These are phyloP conservation scores for Penicillium mononematosum DNA, from an alignment of 495 filamentous ascomycete species.

Conservation along the genomic window DNA sequence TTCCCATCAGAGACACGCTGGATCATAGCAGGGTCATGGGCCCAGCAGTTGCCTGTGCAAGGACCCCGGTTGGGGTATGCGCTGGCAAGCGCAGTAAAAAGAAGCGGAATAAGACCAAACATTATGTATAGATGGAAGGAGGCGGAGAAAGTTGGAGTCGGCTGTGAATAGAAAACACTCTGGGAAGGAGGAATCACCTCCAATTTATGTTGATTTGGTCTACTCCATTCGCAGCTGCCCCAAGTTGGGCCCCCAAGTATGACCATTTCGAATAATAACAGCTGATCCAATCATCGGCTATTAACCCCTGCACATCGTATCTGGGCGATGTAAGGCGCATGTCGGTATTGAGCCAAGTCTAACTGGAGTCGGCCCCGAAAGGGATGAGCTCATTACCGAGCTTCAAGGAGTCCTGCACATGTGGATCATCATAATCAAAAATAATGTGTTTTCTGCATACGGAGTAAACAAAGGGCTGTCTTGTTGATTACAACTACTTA, in stretches of 20 bases:
- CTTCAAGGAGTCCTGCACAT: conserved; percentile 5
- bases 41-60: conserved; percentile 59
- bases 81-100: conserved; percentile 30
- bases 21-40: conserved; percentile 65
- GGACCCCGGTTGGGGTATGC: conserved; percentile 53
- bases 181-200: conserved; percentile 11
- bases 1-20: conserved; percentile 61
- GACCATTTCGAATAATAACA: conserved; percentile 6
- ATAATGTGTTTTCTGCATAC: conserved; percentile 1
- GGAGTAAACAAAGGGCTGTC: conserved; percentile 14
- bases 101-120: conserved; percentile 23
- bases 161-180: conserved; percentile 7
- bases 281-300: conserved; percentile 23
- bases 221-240: conserved; percentile 3
- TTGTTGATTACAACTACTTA: neutral
- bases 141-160: neutral
- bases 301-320: conserved; percentile 16
- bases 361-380: conserved; percentile 1
- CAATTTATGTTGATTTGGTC: conserved; percentile 27
- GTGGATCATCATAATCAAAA: conserved; percentile 21
- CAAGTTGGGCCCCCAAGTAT: conserved; percentile 5
- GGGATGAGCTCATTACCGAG: conserved; percentile 20
- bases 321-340: conserved; percentile 34
- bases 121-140: conserved; percentile 14
- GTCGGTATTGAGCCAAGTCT: conserved; percentile 21